phyloP scores from a whole-genome alignment of 352 stramenopile genomes.

The Pythium brassicae region DNA sequence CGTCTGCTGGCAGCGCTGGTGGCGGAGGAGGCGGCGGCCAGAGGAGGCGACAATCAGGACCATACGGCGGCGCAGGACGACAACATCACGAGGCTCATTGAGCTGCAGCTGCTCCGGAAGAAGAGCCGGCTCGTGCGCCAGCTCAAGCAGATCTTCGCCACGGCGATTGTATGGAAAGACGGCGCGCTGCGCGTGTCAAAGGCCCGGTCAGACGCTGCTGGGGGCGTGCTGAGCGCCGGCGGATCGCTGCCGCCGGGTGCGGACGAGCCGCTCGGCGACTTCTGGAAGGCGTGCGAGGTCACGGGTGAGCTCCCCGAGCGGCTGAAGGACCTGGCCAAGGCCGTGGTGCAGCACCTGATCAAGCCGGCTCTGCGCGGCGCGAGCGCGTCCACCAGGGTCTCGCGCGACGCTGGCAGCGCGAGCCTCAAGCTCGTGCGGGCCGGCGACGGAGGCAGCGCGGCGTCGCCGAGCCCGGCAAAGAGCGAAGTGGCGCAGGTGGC shows the following conservation, averaged over 20 bases:
- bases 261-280: conserved; percentile 23
- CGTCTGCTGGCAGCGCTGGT: conserved; percentile 25
- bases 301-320: conserved; percentile 35
- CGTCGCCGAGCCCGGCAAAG: conserved; percentile 5
- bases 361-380: conserved; percentile 39
- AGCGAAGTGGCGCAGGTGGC: conserved; percentile 26
- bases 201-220: background rate
- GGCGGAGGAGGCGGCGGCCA: conserved; percentile 6
- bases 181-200: conserved; percentile 28
- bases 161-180: conserved; percentile 35
- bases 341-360: conserved; percentile 39
- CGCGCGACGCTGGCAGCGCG: conserved; percentile 16
- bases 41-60: background rate
- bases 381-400: conserved; percentile 17
- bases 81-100: conserved; percentile 35
- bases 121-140: conserved; percentile 46
- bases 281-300: conserved; percentile 58
- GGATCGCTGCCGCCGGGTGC: background rate
- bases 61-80: background rate
- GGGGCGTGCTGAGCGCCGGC: background rate
- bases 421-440: conserved; percentile 20
- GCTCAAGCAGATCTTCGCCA: conserved; percentile 42
- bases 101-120: conserved; percentile 46
- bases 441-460: background rate
- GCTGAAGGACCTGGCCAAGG: conserved; percentile 56